phyloP scores from a whole-genome alignment of 2,329 filamentous ascomycete species.

The Lasiodiplodia sp. region DNA sequence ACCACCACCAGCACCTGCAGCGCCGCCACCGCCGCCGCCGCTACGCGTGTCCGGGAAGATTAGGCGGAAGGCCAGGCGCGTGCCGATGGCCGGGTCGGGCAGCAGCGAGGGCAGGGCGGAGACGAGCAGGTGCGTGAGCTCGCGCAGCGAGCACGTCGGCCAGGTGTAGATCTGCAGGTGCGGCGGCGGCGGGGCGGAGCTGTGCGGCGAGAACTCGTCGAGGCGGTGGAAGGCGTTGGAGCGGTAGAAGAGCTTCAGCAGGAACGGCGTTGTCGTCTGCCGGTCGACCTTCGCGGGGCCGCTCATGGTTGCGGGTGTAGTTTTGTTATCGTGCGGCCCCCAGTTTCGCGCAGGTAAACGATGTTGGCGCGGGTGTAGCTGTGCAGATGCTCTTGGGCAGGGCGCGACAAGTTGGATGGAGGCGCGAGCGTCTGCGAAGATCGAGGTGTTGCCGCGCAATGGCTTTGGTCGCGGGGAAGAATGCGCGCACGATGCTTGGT shows the following conservation, averaged over 20 bases:
- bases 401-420: not conserved
- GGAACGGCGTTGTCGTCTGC: conserved; percentile 78
- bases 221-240: conserved; percentile 74
- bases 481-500: not conserved
- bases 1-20: not conserved
- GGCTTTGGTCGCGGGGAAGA: conserved; percentile 5
- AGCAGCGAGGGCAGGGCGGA: conserved; percentile 72
- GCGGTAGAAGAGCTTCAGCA: conserved; percentile 85
- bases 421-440: not conserved
- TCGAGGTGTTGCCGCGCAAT: conserved; percentile 4
- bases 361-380: not conserved
- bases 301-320: conserved; percentile 8
- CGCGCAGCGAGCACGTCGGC: conserved; percentile 78
- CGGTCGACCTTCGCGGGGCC: conserved; percentile 64
- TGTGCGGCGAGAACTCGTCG: conserved; percentile 68
- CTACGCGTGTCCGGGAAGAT: conserved; percentile 78
- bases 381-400: not conserved
- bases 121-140: conserved; percentile 80
- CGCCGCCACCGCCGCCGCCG: conserved; percentile 34
- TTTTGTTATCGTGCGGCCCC: not conserved
- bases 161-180: conserved; percentile 87
- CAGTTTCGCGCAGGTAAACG: not conserved
- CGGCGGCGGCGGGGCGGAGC: conserved; percentile 65
- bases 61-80: conserved; percentile 84
- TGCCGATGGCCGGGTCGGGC: conserved; percentile 77